phyloP scores from a whole-genome alignment of 2,329 filamentous ascomycete genomes.

The Sporothrix humicola region DNA sequence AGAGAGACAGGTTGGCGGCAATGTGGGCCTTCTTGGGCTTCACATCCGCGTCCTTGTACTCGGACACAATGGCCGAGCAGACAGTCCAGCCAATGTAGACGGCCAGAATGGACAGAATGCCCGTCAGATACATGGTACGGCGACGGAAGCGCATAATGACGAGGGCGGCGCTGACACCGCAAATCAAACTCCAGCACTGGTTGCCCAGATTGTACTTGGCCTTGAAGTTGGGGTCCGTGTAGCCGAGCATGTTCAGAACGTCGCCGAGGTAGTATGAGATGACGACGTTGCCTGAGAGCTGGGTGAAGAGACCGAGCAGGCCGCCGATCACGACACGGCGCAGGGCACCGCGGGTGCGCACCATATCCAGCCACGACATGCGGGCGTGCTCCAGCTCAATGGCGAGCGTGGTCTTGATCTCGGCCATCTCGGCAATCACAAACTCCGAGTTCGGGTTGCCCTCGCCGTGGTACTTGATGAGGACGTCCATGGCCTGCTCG shows the following conservation, averaged over 20 bases:
- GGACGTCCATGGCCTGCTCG: constrained; percentile 40
- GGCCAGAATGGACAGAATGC: constrained; percentile 55
- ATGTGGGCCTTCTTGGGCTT: constrained; percentile 39
- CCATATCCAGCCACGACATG: constrained; percentile 58
- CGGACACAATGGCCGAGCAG: constrained; percentile 48
- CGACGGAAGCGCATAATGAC: constrained; percentile 53
- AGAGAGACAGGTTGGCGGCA: constrained; percentile 51
- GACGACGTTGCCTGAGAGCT: constrained; percentile 59
- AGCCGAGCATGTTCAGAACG: constrained; percentile 54
- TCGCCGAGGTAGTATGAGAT: constrained; percentile 58
- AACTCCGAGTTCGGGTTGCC: constrained; percentile 58
- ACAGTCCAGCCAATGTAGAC: constrained; percentile 56
- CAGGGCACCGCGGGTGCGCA: constrained; percentile 57
- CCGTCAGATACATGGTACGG: constrained; percentile 59
- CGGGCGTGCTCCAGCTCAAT: constrained; percentile 58
- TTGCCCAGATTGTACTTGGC: constrained; percentile 55
- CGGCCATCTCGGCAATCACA: constrained; percentile 63
- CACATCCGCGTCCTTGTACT: constrained; percentile 18
- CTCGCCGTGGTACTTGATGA: constrained; percentile 52
- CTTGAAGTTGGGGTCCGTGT: constrained; percentile 49
- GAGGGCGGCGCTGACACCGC: constrained; percentile 51
- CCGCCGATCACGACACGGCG: constrained; percentile 56
- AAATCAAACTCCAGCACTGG: constrained; percentile 55
- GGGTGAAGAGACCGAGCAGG: constrained; percentile 59
- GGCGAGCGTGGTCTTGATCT: constrained; percentile 63